Percentiles rank a stretch among this genome's conserved stretches.
Conservation (phyloP, 306 rosid genomes). For the Geum urbanum region DNA sequence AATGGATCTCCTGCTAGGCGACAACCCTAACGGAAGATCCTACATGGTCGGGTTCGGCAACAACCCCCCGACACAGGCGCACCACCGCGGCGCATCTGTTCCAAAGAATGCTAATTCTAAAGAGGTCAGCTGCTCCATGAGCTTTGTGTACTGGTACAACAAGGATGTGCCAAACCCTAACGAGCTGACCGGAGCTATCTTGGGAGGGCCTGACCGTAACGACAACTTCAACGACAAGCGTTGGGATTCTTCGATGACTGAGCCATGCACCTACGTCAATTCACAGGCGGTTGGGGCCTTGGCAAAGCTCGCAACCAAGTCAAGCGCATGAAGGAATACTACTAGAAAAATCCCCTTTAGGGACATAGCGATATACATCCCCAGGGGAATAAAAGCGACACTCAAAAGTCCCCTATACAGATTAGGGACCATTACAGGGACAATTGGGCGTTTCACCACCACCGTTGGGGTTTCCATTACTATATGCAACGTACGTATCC, state of each 20-base stretch:
- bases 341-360: too few species aligned
- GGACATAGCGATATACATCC: too few species aligned
- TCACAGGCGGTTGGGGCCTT: conserved; percentile 71
- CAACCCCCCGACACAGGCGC: conserved; percentile 70
- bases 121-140: conserved; percentile 34
- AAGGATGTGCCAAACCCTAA: conserved; percentile 57
- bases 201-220: conserved; percentile 66
- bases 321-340: neutral
- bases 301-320: conserved; percentile 57
- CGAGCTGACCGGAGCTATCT: conserved; percentile 84
- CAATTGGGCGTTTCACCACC: too few species aligned
- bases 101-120: conserved; percentile 13
- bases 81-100: conserved; percentile 85
- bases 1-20: conserved; percentile 75
- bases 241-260: conserved; percentile 55
- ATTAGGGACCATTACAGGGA: too few species aligned
- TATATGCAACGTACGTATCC: too few species aligned
- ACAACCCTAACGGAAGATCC: conserved; percentile 62
- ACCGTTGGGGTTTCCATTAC: too few species aligned
- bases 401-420: too few species aligned
- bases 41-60: conserved; percentile 84
- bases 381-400: too few species aligned
- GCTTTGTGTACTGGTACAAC: conserved; percentile 46
- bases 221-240: conserved; percentile 76
- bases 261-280: conserved; percentile 81